Base-by-base conservation (phyloP, 768 basidiomycete genomes). In the Paxillus ammoniavirescens region DNA sequence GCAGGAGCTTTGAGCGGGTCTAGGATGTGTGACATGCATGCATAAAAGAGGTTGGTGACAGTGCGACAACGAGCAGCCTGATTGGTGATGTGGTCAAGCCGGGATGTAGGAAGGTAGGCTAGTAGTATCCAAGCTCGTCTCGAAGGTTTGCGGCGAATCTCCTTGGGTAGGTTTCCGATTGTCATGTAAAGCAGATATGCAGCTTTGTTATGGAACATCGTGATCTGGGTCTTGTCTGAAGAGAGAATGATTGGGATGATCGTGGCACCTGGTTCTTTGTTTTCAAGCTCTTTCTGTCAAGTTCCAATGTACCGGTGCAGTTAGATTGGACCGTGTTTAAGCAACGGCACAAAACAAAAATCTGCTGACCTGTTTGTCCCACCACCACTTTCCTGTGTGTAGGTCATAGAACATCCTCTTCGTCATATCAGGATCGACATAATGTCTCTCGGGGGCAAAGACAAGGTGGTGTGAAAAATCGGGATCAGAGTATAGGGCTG, bases 321-420 rank as follows among this genome's bases (percentile, higher is more conserved):
- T 21, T 21, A 21, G 21, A 21, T 21, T 21, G 21, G 21, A 21
- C 21, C 21, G 21, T 21, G 21, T 21, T 21, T 21, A 2, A 21
- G 21, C 3, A 4, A 8, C 35, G 14, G 42, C 4, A 38, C 23
- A n/a, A 47, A 9, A 12, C n/a, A 4, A 18, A 31, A 36, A 18
- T 23, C 5, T 7, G 40, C 71, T 28, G 54, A 79, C 79, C 68
- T 81, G 80, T 1, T 67, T 73, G 10, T 44, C 49, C 78, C 78
- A 81, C 80, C 79, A 81, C 80, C 80, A 82, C 44, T 72, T 69
- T 0, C 74, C 77, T 0, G 77, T 80, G 42, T 78, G 65, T 71
- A 80, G 73, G 43, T 80, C 77, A 52, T 61, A 57, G 52, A 71
- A 78, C 0, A 77, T 18, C 1, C 69, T 53, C 0, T 53, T 42